Evolutionary conservation across 2,329 filamentous ascomycete genomes (phyloP).

Genomic region (Dendryphion nanum): DNA sequence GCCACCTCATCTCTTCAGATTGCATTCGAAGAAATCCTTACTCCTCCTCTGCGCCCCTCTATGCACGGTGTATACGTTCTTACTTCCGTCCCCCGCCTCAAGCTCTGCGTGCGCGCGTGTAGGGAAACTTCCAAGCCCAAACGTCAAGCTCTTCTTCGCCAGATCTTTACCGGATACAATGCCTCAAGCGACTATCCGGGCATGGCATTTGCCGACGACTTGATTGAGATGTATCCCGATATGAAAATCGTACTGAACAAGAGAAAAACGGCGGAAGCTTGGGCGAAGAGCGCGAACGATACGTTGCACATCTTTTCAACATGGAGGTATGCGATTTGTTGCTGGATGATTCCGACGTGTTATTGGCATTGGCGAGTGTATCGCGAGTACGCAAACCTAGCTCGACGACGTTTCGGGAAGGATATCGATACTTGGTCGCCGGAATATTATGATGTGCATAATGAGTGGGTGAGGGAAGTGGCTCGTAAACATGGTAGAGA

Average conservation of each 20-base stretch:
- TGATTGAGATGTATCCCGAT: constrained; percentile 5
- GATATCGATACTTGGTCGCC: background rate
- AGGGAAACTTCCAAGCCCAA: background rate
- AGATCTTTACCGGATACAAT: constrained; percentile 1
- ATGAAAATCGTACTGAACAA: constrained; percentile 4
- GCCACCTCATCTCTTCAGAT: constrained; percentile 2
- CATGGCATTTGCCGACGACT: constrained; percentile 1
- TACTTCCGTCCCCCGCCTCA: background rate
- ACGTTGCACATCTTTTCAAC: background rate
- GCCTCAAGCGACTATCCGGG: constrained; percentile 1
- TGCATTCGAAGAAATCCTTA: constrained; percentile 2
- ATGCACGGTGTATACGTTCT: constrained; percentile 2
- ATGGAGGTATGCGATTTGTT: background rate
- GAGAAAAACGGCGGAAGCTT: background rate
- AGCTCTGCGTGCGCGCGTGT: background rate
- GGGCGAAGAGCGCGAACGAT: background rate
- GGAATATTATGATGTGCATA: background rate
- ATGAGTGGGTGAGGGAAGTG: background rate
- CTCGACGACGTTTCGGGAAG: background rate
- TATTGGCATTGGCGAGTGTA: background rate
- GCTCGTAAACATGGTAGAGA: constrained; percentile 1
- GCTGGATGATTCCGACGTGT: background rate
- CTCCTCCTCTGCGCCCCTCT: background rate
- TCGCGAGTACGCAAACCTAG: background rate
- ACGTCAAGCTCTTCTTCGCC: constrained; percentile 2